Base-by-base conservation (phyloP, 257 asterid genomes). In the Lycium barbarum region DNA sequence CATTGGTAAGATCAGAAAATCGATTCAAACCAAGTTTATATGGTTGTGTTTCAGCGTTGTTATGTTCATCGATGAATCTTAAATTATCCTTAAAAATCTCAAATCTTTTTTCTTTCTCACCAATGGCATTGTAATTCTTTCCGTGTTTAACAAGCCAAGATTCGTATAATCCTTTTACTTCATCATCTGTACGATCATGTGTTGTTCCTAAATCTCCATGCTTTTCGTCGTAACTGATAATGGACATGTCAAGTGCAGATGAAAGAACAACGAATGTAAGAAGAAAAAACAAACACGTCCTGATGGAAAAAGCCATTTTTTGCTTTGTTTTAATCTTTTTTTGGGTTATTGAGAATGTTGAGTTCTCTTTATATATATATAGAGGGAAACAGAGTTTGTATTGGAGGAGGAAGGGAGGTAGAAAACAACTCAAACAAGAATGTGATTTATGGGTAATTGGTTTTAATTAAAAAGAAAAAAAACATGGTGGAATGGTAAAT, bases 1-100 rank as follows among this genome's bases (percentile, higher is more conserved):
- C 94, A 85, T 96, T 90, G 7, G 93, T 92, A 84, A 96, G 92
- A 92, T 94, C 98, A 33, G 99, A 94, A 86, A 96, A 96, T 18
- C 90, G 90, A 90, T 92, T 95, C 83, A 92, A 55, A 2, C 99
- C 99, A 18, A 94, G 55, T 83, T 88, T 94, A 65, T 92, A 94
- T 0, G 93, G 45, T 14, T 90, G 87, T 35, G 87, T 90, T 55
- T 81, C 71, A 57, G 79, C 89, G 87, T 95, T 95, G 87, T 95
- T 95, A 68, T 94, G 97, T 17, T 89, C 91, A 49, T 88, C 88
- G 78, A 95, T 84, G 86, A 94, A 95, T 70, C 45, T 86, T 87
- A 94, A 81, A 67, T 95, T 95, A 62, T 95, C 98, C 91, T 92
- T 92, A 59, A 95, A 95, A 76, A 92, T 92, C 87, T 87, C 89